Evolutionary conservation across 805 yeast species (phyloP), one percentile per base, ranked within the genome.

Genomic region (Ogataea minuta): DNA sequence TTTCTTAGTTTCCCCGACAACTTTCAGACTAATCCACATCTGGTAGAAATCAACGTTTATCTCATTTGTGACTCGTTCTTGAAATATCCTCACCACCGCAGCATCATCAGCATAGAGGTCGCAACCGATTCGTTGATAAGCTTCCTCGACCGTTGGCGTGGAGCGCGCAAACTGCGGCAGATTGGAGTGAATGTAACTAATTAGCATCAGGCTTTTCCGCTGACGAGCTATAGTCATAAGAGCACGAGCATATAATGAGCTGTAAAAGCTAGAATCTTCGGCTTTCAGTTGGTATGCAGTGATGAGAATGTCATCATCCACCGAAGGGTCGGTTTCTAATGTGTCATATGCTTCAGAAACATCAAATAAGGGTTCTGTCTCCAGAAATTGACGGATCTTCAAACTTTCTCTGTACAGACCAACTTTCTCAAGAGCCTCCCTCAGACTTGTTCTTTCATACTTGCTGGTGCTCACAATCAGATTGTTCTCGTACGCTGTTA

Each of bases 201-300:
- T 62, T 31, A 86, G 57, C n/a, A 70, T 49, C 45, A 76, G 66
- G 50, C 87, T 80, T 46, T 74, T 75, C 32, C 87, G 64, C 15
- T 65, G 57, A 0, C 73, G 57, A 0, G 87, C 90, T 24, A 85
- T 68, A 0, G 89, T 74, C 17, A 78, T 63, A 30, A 85, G 61
- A 1, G 89, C 79, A 41, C 81, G 70, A 32, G 77, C 72, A 38
- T 68, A 61, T n/a, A 52, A 43, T 23, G 75, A 47, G 26, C 62
- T 66, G 36, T 72, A 54, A 37, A 70, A 67, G 1, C 67, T 68
- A 1, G 53, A 45, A 34, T 85, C 95, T 28, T 75, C 74, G 2
- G 71, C 53, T 43, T 79, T 79, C 29, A 83, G 68, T 41, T 83
- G 80, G 53, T 77, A 84, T 0, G 95, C 90, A 1, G 95, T 83